Conservation (phyloP, 495 filamentous ascomycete species). For the Podospora tetraspora region DNA sequence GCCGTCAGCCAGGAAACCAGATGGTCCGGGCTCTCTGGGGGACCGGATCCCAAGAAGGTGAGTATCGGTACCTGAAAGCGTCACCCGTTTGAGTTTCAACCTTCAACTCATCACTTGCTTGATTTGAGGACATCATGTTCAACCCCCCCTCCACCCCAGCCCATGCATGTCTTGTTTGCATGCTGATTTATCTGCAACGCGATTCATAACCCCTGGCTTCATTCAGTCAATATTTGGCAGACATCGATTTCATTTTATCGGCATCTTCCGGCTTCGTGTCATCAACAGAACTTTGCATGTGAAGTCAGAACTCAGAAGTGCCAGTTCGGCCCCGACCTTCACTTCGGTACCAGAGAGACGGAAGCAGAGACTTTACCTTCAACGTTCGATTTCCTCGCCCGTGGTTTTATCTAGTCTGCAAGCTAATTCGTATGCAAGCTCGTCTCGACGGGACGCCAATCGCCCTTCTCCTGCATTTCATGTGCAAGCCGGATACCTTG, state of each 20-base stretch:
- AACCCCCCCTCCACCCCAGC: background rate
- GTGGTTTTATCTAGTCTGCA: background rate
- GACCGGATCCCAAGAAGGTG: no score
- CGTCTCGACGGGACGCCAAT: background rate
- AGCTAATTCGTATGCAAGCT: background rate
- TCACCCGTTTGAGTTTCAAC: background rate
- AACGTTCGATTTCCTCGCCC: no score
- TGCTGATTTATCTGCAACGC: background rate
- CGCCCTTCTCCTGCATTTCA: background rate
- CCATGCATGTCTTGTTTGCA: background rate
- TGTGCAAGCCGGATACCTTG: background rate
- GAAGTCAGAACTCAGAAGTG: no score
- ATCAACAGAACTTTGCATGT: background rate
- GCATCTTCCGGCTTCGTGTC: background rate
- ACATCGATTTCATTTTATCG: background rate
- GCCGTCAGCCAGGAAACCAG: background rate
- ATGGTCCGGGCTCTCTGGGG: background rate
- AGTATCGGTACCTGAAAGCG: background rate
- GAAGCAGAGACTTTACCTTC: no score
- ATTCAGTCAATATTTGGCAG: background rate
- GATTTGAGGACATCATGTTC: background rate
- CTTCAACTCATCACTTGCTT: background rate
- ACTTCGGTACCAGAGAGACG: no score
- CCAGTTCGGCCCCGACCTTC: no score
- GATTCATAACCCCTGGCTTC: background rate